These are phyloP conservation scores for Phyllosticta citriasiana DNA, from an alignment of 2,329 filamentous ascomycete species.

Conservation along the genomic window DNA sequence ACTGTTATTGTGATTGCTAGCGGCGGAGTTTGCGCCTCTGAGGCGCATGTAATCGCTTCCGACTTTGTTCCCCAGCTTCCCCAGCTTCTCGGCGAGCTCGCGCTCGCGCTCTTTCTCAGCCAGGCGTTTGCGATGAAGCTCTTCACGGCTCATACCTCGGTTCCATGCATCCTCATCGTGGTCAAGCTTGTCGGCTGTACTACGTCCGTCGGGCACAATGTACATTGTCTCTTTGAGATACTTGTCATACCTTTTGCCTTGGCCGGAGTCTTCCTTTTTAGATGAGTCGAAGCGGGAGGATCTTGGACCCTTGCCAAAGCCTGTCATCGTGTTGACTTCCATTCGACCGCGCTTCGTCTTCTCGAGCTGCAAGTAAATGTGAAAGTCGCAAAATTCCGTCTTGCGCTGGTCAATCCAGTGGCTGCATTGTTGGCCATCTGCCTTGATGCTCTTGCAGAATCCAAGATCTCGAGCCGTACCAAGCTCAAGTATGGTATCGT, in stretches of 20 bases:
- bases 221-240: slow-evolving; percentile 44
- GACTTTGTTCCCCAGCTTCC: slow-evolving; percentile 50
- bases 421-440: slow-evolving; percentile 71
- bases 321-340: slow-evolving; percentile 66
- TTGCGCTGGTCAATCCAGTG: slow-evolving; percentile 81
- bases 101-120: slow-evolving; percentile 61
- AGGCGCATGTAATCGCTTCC: slow-evolving; percentile 61
- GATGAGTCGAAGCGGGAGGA: neutral
- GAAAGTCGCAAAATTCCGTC: slow-evolving; percentile 87
- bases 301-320: slow-evolving; percentile 14
- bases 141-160: slow-evolving; percentile 51
- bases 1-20: neutral
- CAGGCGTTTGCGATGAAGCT: slow-evolving; percentile 55
- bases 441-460: slow-evolving; percentile 76
- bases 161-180: slow-evolving; percentile 49
- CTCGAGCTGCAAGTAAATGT: slow-evolving; percentile 71
- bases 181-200: slow-evolving; percentile 55
- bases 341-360: slow-evolving; percentile 60
- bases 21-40: slow-evolving; percentile 15
- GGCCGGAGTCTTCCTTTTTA: slow-evolving; percentile 18
- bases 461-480: slow-evolving; percentile 76
- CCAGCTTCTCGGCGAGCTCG: slow-evolving; percentile 60
- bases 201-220: slow-evolving; percentile 33
- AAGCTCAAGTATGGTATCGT: slow-evolving; percentile 83
- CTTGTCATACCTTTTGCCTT: slow-evolving; percentile 42